Evolutionary conservation across 2,329 filamentous ascomycete genomes (phyloP).

Genomic region (Gnomoniopsis smithogilvyi): DNA sequence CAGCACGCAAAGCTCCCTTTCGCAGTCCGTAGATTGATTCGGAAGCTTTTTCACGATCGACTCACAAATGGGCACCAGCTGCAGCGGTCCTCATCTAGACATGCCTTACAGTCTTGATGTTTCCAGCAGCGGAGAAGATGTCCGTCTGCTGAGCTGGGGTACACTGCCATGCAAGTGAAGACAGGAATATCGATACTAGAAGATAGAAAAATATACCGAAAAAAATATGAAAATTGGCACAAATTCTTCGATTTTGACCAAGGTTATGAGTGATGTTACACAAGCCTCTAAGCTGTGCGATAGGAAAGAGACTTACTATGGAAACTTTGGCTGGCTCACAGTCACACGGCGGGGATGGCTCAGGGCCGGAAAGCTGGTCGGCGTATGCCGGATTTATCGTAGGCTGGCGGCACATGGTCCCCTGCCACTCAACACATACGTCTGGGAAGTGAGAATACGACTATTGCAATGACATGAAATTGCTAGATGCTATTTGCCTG

Average conservation of each 20-base stretch:
- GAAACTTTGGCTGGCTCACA: no score
- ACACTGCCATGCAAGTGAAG: conserved; percentile 1
- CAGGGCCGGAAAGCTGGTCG: no score
- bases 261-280: neutral
- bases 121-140: conserved; percentile 50
- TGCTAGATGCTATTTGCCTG: neutral
- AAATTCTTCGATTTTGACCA: neutral
- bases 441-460: neutral
- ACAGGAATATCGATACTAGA: neutral
- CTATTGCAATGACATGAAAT: neutral
- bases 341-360: no score
- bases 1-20: neutral
- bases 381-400: no score
- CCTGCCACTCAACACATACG: no score
- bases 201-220: no score
- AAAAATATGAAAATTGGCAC: no score
- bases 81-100: conserved; percentile 40
- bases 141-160: conserved; percentile 27
- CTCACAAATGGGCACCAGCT: conserved; percentile 53
- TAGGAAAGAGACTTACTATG: no score
- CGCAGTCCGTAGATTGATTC: conserved; percentile 18
- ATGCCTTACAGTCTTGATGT: conserved; percentile 44
- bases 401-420: no score
- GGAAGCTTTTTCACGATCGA: neutral
- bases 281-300: no score